Percentiles rank a stretch among this genome's conserved stretches.
Evolutionary conservation across 2,329 filamentous ascomycete species (phyloP).

Genomic region (Pseudocercospora vitis): DNA sequence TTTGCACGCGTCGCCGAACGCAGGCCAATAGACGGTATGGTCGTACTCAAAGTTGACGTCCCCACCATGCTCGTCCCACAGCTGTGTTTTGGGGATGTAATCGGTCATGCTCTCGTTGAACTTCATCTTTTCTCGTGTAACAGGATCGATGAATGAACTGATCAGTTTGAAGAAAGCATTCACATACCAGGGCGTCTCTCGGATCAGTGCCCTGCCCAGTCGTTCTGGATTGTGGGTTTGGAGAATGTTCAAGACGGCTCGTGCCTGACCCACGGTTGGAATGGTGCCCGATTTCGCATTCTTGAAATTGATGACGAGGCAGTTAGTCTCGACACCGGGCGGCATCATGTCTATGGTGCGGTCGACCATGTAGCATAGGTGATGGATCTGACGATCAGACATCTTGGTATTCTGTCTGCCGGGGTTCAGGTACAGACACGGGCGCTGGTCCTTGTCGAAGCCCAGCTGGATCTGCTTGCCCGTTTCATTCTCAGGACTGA

Average conservation of each 20-base stretch:
- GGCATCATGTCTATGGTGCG: slow-evolving; percentile 84
- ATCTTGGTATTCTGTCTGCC: slow-evolving; percentile 89
- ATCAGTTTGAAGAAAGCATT: slow-evolving; percentile 95
- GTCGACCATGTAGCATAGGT: slow-evolving; percentile 95
- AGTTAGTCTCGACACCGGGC: slow-evolving; percentile 79
- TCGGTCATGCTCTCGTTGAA: slow-evolving; percentile 90
- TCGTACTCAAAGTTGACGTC: slow-evolving; percentile 89
- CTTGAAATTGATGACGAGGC: slow-evolving; percentile 90
- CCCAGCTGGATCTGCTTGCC: slow-evolving; percentile 91
- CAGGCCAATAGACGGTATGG: slow-evolving; percentile 85
- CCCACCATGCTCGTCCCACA: slow-evolving; percentile 77
- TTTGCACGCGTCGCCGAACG: slow-evolving; percentile 69
- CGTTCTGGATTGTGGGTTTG: slow-evolving; percentile 96
- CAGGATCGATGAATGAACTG: slow-evolving; percentile 91
- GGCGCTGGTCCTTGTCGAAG: slow-evolving; percentile 80
- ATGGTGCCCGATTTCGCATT: slow-evolving; percentile 72
- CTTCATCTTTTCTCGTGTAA: slow-evolving; percentile 91
- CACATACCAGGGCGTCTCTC: slow-evolving; percentile 89
- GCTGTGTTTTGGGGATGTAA: slow-evolving; percentile 77
- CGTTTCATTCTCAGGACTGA: slow-evolving; percentile 91
- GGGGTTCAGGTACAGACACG: slow-evolving; percentile 87
- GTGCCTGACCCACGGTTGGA: slow-evolving; percentile 72
- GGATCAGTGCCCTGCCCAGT: slow-evolving; percentile 82
- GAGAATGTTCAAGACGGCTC: slow-evolving; percentile 83
- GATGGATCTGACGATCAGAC: slow-evolving; percentile 83